Evolutionary conservation across 2,329 filamentous ascomycete species (phyloP).

Genomic region (Sporothrix luriei): DNA sequence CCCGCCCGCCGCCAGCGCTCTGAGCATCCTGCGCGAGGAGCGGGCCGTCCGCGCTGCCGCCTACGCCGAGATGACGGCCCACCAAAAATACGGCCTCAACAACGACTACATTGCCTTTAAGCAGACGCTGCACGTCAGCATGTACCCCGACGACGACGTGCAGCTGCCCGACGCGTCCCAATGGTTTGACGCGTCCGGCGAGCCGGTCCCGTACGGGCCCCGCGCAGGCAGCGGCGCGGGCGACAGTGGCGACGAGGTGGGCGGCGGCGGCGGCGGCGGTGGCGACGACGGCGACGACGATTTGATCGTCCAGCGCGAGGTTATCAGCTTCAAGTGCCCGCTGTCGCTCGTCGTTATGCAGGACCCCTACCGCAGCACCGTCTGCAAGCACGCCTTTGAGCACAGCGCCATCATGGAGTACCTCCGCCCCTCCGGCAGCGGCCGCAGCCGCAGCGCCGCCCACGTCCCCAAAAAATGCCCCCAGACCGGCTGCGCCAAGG

Average conservation of each 20-base stretch:
- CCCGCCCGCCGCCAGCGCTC: constrained; percentile 39
- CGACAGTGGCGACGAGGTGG: constrained; percentile 43
- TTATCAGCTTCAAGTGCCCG: constrained; percentile 68
- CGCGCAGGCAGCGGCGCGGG: constrained; percentile 38
- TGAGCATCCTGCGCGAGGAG: constrained; percentile 44
- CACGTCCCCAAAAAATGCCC: constrained; percentile 57
- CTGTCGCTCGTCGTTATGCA: constrained; percentile 65
- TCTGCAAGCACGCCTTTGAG: constrained; percentile 75
- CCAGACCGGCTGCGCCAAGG: constrained; percentile 64
- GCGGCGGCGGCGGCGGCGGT: constrained; percentile 62
- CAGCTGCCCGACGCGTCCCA: constrained; percentile 55
- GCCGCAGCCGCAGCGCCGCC: not conserved
- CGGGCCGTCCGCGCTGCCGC: constrained; percentile 46
- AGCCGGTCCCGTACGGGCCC: constrained; percentile 41
- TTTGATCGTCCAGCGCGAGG: constrained; percentile 65
- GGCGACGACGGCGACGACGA: constrained; percentile 68
- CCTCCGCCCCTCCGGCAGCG: constrained; percentile 40
- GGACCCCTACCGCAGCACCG: constrained; percentile 66
- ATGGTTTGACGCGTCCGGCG: constrained; percentile 56
- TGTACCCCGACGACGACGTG: constrained; percentile 53
- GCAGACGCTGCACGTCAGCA: constrained; percentile 58
- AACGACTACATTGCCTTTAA: constrained; percentile 65
- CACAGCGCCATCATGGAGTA: constrained; percentile 63
- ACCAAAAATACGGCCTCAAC: constrained; percentile 57
- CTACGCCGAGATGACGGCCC: constrained; percentile 48